Evolutionary conservation across 2,329 filamentous ascomycete species (phyloP).

Genomic region (Botrytis galanthina): DNA sequence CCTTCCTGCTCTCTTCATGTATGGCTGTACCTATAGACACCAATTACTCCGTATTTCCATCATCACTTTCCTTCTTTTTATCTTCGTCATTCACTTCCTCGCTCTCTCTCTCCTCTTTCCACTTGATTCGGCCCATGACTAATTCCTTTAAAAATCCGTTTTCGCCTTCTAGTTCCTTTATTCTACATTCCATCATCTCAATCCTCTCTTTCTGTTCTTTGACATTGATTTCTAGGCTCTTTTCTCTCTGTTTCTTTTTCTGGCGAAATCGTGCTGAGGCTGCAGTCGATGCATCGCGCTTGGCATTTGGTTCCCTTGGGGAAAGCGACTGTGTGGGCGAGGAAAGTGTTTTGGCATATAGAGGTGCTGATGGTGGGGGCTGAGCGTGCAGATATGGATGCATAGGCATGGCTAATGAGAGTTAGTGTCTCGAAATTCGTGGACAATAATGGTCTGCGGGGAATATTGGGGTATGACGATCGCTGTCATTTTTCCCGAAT

Average conservation of each 20-base stretch:
- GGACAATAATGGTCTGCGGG: background rate
- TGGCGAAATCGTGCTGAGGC: constrained; percentile 84
- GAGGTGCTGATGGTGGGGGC: background rate
- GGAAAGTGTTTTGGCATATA: background rate
- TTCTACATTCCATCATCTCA: constrained; percentile 65
- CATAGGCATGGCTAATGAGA: constrained; percentile 3
- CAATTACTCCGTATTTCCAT: background rate
- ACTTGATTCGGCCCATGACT: constrained; percentile 59
- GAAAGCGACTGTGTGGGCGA: constrained; percentile 18
- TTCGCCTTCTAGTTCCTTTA: constrained; percentile 73
- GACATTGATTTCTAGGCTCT: constrained; percentile 73
- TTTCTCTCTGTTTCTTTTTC: constrained; percentile 93
- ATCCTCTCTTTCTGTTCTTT: constrained; percentile 82
- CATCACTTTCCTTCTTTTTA: constrained; percentile 4
- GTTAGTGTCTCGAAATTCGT: background rate
- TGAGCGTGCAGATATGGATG: constrained; percentile 17
- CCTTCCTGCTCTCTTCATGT: background rate
- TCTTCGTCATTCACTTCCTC: constrained; percentile 36
- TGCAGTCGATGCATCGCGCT: constrained; percentile 82
- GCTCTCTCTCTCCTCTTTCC: constrained; percentile 39
- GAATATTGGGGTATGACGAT: background rate
- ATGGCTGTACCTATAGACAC: background rate
- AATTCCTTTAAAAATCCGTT: constrained; percentile 78
- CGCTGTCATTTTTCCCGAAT: background rate
- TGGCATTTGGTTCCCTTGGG: constrained; percentile 40